phyloP scores from a whole-genome alignment of 768 basidiomycete genomes.

The Coprinellus micaceus region DNA sequence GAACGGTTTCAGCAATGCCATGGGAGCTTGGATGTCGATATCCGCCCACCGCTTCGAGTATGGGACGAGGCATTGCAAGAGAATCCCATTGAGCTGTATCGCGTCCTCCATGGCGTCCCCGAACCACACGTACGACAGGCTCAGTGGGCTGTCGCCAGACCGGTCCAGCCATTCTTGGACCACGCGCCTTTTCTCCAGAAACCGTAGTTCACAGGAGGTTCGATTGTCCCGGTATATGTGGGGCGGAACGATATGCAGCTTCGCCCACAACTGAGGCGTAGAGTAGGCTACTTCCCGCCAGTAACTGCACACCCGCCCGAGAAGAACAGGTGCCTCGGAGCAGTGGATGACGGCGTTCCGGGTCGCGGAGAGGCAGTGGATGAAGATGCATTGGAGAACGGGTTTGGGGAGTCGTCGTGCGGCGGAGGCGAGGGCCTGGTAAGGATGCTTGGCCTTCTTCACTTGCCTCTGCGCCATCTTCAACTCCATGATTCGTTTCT shows the following conservation, averaged over 20 bases:
- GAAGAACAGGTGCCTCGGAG: constrained; percentile 16
- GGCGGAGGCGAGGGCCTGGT: constrained; percentile 11
- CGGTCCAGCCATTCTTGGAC: constrained; percentile 24
- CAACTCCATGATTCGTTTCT: constrained; percentile 5
- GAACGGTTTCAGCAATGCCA: constrained; percentile 24
- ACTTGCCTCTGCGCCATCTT: neutral
- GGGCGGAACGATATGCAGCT: constrained; percentile 15
- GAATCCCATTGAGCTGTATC: constrained; percentile 16
- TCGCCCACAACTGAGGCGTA: constrained; percentile 18
- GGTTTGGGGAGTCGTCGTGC: constrained; percentile 17
- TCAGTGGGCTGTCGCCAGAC: constrained; percentile 23
- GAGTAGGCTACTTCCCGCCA: constrained; percentile 16
- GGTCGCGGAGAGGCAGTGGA: constrained; percentile 15
- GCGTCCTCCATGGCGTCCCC: constrained; percentile 25
- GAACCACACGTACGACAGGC: constrained; percentile 26
- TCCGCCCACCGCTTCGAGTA: constrained; percentile 20
- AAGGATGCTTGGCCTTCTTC: constrained; percentile 4
- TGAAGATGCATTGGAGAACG: constrained; percentile 17
- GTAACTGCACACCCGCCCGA: constrained; percentile 15
- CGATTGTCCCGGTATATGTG: neutral
- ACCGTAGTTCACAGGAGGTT: constrained; percentile 5
- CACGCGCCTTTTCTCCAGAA: constrained; percentile 21
- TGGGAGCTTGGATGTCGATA: constrained; percentile 24
- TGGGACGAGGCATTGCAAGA: constrained; percentile 22
- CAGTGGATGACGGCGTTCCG: constrained; percentile 19